These are phyloP conservation scores for Erucastrum elatum DNA, from an alignment of 345 rosid species.

Conservation along the genomic window DNA sequence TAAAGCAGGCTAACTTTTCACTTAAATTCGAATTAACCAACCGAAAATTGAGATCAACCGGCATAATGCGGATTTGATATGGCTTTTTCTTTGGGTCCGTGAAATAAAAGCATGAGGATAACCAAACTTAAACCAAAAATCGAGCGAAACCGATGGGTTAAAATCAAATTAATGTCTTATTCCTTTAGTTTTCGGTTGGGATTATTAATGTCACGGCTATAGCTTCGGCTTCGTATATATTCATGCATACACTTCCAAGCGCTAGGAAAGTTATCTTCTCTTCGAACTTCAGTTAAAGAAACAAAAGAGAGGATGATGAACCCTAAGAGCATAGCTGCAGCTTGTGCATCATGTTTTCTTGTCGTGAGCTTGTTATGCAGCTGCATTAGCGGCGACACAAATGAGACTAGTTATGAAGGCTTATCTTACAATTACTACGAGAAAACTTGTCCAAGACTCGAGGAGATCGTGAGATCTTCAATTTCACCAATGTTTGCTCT, in stretches of 20 bases:
- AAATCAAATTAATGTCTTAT: background rate
- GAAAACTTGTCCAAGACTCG: constrained; percentile 46
- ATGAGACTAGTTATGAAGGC: constrained; percentile 14
- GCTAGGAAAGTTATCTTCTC: constrained; percentile 1
- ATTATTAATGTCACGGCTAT: constrained; percentile 30
- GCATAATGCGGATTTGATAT: background rate
- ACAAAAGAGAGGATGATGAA: constrained; percentile 17
- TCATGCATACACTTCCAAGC: constrained; percentile 19
- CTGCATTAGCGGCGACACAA: constrained; percentile 20
- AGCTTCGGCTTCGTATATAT: constrained; percentile 22
- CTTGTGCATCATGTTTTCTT: constrained; percentile 17
- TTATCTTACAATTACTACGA: constrained; percentile 45
- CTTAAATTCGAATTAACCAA: background rate
- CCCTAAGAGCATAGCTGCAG: constrained; percentile 22
- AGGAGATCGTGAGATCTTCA: constrained; percentile 43
- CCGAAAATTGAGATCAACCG: background rate
- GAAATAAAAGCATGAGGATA: background rate
- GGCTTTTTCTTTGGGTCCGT: background rate
- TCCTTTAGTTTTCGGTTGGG: constrained; percentile 15
- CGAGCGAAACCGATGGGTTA: background rate
- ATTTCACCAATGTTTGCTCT: constrained; percentile 35
- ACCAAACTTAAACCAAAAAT: background rate
- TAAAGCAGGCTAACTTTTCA: background rate
- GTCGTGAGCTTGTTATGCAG: constrained; percentile 28
- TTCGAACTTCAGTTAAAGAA: background rate